phyloP scores from a whole-genome alignment of 2,329 filamentous ascomycete species.

The Ramichloridium luteum region DNA sequence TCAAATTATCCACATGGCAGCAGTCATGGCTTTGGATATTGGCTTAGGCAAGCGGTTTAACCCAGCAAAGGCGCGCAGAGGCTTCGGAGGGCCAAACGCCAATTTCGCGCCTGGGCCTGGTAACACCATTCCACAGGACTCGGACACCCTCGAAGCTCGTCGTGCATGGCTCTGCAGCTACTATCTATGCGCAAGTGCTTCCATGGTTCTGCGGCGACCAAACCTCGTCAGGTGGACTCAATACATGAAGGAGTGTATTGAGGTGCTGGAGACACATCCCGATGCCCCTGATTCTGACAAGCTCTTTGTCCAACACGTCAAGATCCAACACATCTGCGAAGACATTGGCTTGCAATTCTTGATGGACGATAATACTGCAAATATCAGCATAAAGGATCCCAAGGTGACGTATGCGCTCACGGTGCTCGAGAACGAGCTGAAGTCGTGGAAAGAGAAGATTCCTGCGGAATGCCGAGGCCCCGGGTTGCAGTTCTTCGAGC shows the following conservation, averaged over 20 bases:
- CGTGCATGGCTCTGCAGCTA: slow-evolving; percentile 51
- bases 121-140: slow-evolving; percentile 25
- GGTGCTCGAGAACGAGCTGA: slow-evolving; percentile 42
- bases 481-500: slow-evolving; percentile 32
- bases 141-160: slow-evolving; percentile 44
- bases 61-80: slow-evolving; percentile 25
- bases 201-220: slow-evolving; percentile 46
- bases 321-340: slow-evolving; percentile 46
- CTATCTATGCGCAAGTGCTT: slow-evolving; percentile 46
- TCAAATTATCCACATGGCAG: slow-evolving; percentile 69
- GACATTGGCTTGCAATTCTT: slow-evolving; percentile 45
- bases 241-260: slow-evolving; percentile 51
- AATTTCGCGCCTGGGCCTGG: slow-evolving; percentile 21
- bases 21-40: slow-evolving; percentile 72
- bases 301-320: slow-evolving; percentile 45
- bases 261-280: slow-evolving; percentile 43
- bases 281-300: slow-evolving; percentile 47
- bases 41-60: slow-evolving; percentile 53
- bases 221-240: slow-evolving; percentile 49
- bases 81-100: slow-evolving; percentile 23
- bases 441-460: slow-evolving; percentile 34
- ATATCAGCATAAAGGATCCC: slow-evolving; percentile 41
- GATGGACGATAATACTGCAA: slow-evolving; percentile 42
- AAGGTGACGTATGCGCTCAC: slow-evolving; percentile 44
- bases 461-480: slow-evolving; percentile 27